Evolutionary conservation across 2,329 filamentous ascomycete genomes (phyloP), one percentile per base, ranked within the genome.

Genomic region (Paracorniculantispora psalliotae): DNA sequence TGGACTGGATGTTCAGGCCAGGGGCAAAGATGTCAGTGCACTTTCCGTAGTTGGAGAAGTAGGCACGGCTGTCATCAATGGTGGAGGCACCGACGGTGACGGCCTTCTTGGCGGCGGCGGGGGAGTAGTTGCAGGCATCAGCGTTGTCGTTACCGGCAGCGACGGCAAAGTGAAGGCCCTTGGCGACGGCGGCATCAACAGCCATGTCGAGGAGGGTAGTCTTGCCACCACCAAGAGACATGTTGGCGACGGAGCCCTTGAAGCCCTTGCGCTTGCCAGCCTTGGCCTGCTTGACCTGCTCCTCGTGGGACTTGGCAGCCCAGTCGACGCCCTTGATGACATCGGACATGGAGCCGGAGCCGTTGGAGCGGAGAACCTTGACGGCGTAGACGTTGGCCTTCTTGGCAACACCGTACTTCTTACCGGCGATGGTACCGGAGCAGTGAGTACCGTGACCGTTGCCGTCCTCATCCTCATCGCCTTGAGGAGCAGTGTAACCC

Each of bases 41-140:
- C 84, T 93, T 94, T 76, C 94, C 94, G 77, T 88, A 97, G 90
- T 99, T 99, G 86, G 96, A 99, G 87, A 99, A 99, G 86, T 97
- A 99, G 65, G 94, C 94, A 78, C 94, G 93, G 82, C 91, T 91
- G 73, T 99, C 94, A 70, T 89, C 86, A 61, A 99, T 85, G 67
- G 91, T 94, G 48, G 92, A 96, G 66, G 94, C 94, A 77, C 93
- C 96, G 64, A 99, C 94, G 61, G 94, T 99, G 74, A 99, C 86
- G 66, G 94, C 92, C 71, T 96, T 91, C 69, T 85, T 82, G 67
- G 96, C 92, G 64, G 93, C 90, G 70, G 94, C 96, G 61, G 94
- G 94, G 43, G 94, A 99, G 85, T 97, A 99, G 82, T 94, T 96
- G 89, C 94, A 99, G 60, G 96, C 94, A 78, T 99, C 92, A 64